Base-by-base conservation (phyloP, 2,329 filamentous ascomycete genomes). In the Aspergillus sojae region DNA sequence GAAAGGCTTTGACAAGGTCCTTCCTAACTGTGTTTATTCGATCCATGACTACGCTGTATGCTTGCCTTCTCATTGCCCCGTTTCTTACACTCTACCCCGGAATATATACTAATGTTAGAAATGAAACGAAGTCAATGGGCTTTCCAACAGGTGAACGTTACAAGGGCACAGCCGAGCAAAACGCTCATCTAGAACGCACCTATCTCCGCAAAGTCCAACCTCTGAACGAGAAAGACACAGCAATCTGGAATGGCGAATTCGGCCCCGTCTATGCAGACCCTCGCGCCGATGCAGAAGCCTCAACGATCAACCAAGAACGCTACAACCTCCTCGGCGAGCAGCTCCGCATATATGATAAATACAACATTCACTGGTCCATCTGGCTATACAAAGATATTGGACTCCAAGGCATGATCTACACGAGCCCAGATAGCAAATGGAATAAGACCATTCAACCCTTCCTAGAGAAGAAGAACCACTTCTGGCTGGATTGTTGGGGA, bases 341-440 rank as follows among this genome's bases (percentile, higher is more conserved):
- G 68, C 72, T 87, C 34, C 72, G 74, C 12, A 82, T 87, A 48
- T 87, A 87, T 70, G 80, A 83, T 58, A 80, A 82, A 71, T 73
- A 83, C 62, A 73, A 80, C 56, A 84, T 85, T 41, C 78, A 80
- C 59, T 89, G 86, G 87, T 83, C 78, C 16, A 89, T 89, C 69
- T 87, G 85, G 85, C 73, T 85, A 0, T 87, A 86, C 73, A 87
- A 87, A 70, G 84, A 87, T 62, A 82, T 87, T 45, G 84, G 85
- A 0, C 79, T 84, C 52, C 84, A 86, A 71, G 85, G 84, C 6
- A 86, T 87, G 84, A 76, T 85, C 0, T 82, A 84, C 64, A 76
- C 82, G 0, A 76, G 77, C 39, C 81, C 82, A 0, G 72, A 81
- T 12, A 82, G 79, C 9, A 67, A 78, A 2, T 87, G 85, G 74